phyloP scores from a whole-genome alignment of 805 yeast genomes.

The Wickerhamiella dianesei region DNA sequence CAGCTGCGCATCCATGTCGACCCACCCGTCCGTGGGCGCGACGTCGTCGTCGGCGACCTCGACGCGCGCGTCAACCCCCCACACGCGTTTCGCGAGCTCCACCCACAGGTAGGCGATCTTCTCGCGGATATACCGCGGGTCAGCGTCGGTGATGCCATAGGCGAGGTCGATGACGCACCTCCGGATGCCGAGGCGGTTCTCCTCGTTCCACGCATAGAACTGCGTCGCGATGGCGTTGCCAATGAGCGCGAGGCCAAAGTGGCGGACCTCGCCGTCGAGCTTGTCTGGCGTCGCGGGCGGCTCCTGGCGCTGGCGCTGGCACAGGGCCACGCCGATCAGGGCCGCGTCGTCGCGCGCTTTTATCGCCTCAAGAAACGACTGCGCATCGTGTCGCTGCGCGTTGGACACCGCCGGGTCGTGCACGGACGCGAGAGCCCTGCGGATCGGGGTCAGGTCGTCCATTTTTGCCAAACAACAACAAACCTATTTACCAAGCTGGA shows the following conservation, averaged over 20 bases:
- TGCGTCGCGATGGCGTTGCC: conserved; percentile 52
- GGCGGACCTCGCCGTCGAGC: conserved; percentile 55
- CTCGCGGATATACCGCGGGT: conserved; percentile 83
- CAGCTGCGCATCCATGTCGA: conserved; percentile 68
- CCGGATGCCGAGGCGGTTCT: conserved; percentile 54
- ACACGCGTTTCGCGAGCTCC: conserved; percentile 71
- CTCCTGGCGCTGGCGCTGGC: conserved; percentile 3
- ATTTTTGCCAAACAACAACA: background rate
- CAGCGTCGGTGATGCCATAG: conserved; percentile 40
- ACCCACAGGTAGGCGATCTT: conserved; percentile 88
- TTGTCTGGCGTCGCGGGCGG: conserved; percentile 41
- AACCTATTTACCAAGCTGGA: too few species aligned
- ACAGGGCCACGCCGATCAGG: conserved; percentile 74
- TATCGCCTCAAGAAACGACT: conserved; percentile 56
- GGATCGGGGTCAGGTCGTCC: conserved; percentile 28
- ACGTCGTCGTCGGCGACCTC: conserved; percentile 2
- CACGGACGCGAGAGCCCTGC: conserved; percentile 50
- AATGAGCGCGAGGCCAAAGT: conserved; percentile 73
- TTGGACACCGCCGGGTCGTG: conserved; percentile 24
- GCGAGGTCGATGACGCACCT: conserved; percentile 77
- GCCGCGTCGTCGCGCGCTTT: conserved; percentile 76
- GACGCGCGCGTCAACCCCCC: conserved; percentile 47
- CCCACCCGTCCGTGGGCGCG: conserved; percentile 47
- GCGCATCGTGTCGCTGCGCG: conserved; percentile 37
- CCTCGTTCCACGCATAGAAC: conserved; percentile 41